Evolutionary conservation across 495 filamentous ascomycete species (phyloP).

Genomic region (Aspergillus indologenus): DNA sequence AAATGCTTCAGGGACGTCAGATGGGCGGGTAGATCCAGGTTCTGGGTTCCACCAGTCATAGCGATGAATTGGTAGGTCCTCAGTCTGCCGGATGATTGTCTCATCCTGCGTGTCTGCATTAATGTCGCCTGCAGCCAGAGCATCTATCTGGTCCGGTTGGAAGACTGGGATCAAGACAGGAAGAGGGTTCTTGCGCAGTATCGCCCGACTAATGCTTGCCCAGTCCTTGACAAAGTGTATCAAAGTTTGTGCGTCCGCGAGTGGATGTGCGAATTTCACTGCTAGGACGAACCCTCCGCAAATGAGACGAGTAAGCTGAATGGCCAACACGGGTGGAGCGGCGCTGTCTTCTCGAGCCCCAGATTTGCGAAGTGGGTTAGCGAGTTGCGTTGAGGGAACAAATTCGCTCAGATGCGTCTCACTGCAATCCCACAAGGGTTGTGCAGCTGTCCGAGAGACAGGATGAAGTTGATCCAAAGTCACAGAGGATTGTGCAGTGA

Average conservation of each 20-base stretch:
- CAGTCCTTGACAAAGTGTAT: conserved; percentile 46
- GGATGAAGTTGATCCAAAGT: conserved; percentile 28
- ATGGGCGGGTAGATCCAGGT: conserved; percentile 12
- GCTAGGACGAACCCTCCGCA: conserved; percentile 43
- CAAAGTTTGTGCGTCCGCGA: conserved; percentile 48
- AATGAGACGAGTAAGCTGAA: conserved; percentile 39
- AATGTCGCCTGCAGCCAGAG: conserved; percentile 29
- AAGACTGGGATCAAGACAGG: conserved; percentile 23
- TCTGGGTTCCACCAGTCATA: conserved; percentile 34
- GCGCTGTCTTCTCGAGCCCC: not conserved
- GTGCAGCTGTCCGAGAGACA: conserved; percentile 21
- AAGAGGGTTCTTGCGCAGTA: conserved; percentile 6
- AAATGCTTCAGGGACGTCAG: conserved; percentile 17
- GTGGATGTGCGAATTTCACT: conserved; percentile 42
- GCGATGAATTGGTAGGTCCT: conserved; percentile 26
- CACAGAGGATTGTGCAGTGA: conserved; percentile 23
- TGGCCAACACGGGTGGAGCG: conserved; percentile 31
- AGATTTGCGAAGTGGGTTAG: conserved; percentile 12
- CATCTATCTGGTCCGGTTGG: conserved; percentile 28
- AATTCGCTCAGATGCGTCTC: conserved; percentile 16
- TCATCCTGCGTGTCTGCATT: conserved; percentile 21
- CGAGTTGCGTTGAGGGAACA: conserved; percentile 10
- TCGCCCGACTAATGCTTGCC: conserved; percentile 28
- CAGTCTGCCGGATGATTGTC: conserved; percentile 12
- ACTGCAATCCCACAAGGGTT: conserved; percentile 28